Evolutionary conservation across 1,284 basidiomycete genomes (phyloP), one percentile per base, ranked within the genome.

Genomic region (Clitocybe nebularis): DNA sequence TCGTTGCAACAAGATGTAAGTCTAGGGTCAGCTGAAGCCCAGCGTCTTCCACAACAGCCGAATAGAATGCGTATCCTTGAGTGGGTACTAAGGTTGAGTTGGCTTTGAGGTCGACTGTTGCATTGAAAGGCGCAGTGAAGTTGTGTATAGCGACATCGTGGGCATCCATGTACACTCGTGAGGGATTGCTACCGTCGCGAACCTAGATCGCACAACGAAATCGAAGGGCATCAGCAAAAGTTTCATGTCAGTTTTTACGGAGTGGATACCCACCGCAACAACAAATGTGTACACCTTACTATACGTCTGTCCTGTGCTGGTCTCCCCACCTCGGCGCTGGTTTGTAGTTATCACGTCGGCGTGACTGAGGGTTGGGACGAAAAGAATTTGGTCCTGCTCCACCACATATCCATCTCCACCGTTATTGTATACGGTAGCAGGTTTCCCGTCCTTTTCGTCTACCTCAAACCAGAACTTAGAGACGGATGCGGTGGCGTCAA

Each of bases 401-500:
- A 71, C 46, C 4, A 51, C 44, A 47, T 69, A 70, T 11, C 58
- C 56, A 24, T 48, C 48, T 1, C 68, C 67, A 9, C 58, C 62
- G 41, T 70, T 69, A n/a, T 66, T 57, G 47, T 66, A 64, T 1
- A 52, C 50, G 2, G 60, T 60, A 3, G 56, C 39, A 2, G 49
- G 49, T 22, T 57, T 61, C 8, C 67, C 67, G 39, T 68, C 54
- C 22, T 59, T 53, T 36, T 68, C 64, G 37, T 69, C 60, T 6
- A 68, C 63, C 20, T 58, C 52, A 48, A 69, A 68, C 66, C 65
- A 68, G 48, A 69, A 69, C 24, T 58, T 64, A 20, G 63, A 57
- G 22, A 69, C 59, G 6, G 67, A 69, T 8, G 44, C 51, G 5
- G 56, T 41, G 4, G 58, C 42, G 43, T 63, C 45, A 36, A 66